phyloP scores from a whole-genome alignment of 1,139 yeast species.

The Taphrina sp. region DNA sequence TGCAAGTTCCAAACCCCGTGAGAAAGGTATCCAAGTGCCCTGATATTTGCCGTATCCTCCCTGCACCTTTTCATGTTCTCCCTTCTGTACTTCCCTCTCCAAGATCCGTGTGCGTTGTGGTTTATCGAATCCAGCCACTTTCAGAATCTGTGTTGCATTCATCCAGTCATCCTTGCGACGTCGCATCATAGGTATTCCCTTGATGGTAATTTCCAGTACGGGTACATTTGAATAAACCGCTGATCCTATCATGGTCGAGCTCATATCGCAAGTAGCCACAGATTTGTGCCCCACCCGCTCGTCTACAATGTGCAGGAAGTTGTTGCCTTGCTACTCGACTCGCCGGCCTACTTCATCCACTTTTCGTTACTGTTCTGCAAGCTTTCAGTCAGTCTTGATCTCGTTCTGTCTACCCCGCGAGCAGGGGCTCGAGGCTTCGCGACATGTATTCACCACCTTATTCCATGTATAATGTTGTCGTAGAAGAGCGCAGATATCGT shows the following conservation, averaged over 20 bases:
- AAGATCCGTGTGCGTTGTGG: slow-evolving; percentile 79
- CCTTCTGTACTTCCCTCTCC: slow-evolving; percentile 84
- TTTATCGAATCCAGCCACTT: slow-evolving; percentile 83
- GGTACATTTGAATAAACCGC: slow-evolving; percentile 58
- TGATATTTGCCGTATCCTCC: slow-evolving; percentile 95
- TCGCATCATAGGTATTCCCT: slow-evolving; percentile 80
- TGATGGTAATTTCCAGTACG: slow-evolving; percentile 66
- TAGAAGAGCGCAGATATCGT: too few relatives aligned
- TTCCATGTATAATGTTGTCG: too few relatives aligned
- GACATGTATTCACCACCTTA: too few relatives aligned
- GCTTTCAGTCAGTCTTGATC: too few relatives aligned
- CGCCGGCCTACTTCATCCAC: too few relatives aligned
- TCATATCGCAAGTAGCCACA: too few relatives aligned
- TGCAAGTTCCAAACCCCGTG: slow-evolving; percentile 61
- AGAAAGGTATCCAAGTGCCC: slow-evolving; percentile 48
- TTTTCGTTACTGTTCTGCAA: too few relatives aligned
- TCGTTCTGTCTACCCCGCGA: too few relatives aligned
- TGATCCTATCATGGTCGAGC: not conserved
- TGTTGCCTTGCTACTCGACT: too few relatives aligned
- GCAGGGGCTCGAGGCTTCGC: too few relatives aligned
- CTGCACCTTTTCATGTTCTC: slow-evolving; percentile 86
- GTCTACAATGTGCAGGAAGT: too few relatives aligned
- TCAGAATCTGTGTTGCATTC: slow-evolving; percentile 86
- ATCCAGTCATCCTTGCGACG: slow-evolving; percentile 77
- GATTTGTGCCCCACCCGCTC: too few relatives aligned